Evolutionary conservation across 345 rosid genomes (phyloP).

Genomic region (Camelina sativa): DNA sequence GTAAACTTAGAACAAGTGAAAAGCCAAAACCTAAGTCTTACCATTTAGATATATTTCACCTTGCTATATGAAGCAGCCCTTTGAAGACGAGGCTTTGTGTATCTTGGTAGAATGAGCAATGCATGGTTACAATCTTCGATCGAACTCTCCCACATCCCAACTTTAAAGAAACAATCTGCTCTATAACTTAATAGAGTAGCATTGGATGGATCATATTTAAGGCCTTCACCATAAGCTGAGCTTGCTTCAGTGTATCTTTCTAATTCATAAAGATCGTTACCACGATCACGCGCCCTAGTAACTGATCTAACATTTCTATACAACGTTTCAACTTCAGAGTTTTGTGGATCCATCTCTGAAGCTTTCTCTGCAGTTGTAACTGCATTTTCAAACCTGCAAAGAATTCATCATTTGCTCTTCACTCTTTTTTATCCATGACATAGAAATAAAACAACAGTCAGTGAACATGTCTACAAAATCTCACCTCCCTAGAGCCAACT

Average conservation of each 20-base stretch:
- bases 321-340: conserved; percentile 65
- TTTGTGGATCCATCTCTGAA: conserved; percentile 67
- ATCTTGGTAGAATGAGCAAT: conserved; percentile 67
- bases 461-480: conserved; percentile 33
- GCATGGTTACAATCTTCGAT: conserved; percentile 85
- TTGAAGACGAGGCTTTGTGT: conserved; percentile 77
- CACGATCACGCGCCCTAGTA: conserved; percentile 75
- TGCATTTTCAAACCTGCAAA: conserved; percentile 98
- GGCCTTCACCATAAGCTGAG: conserved; percentile 89
- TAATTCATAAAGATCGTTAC: conserved; percentile 89
- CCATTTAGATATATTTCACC: conserved; percentile 47
- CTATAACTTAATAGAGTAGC: conserved; percentile 77
- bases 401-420: conserved; percentile 47
- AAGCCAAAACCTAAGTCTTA: conserved; percentile 8
- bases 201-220: conserved; percentile 80
- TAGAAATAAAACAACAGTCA: conserved; percentile 18
- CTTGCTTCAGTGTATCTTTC: conserved; percentile 98
- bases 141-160: conserved; percentile 83
- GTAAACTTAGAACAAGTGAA: conserved; percentile 18
- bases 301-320: conserved; percentile 70
- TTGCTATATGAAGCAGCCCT: conserved; percentile 88
- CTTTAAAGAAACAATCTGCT: conserved; percentile 95
- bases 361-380: conserved; percentile 81
- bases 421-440: conserved; percentile 40
- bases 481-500: conserved; percentile 96